Conservation (phyloP, 768 basidiomycete species). For the Wakefieldia striispora region DNA sequence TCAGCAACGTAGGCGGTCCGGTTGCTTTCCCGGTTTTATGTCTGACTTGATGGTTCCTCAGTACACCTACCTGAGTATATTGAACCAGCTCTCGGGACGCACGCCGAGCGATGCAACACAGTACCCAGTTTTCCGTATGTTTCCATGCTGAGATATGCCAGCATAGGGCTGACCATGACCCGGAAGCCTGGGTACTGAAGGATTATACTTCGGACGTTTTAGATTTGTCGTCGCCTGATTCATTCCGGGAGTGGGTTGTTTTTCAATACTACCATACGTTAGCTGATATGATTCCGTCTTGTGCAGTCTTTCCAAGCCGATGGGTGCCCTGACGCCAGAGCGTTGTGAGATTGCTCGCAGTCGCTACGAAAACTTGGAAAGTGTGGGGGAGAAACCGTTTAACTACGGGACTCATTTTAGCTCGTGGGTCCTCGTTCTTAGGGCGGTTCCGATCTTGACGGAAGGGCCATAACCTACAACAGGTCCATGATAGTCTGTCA, state of each 20-base stretch:
- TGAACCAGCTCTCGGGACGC: conserved; percentile 90
- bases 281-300: not conserved
- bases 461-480: conserved; percentile 1
- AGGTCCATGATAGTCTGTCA: conserved; percentile 94
- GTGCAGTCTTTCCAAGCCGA: conserved; percentile 75
- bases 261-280: not conserved
- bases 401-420: conserved; percentile 95
- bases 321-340: conserved; percentile 82
- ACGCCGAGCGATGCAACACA: conserved; percentile 95
- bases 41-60: conserved; percentile 26
- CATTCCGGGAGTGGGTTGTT: conserved; percentile 68
- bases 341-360: conserved; percentile 73
- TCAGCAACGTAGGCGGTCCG: conserved; percentile 71
- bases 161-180: not conserved
- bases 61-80: conserved; percentile 86
- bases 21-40: not conserved
- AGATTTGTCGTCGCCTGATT: conserved; percentile 58
- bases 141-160: not conserved
- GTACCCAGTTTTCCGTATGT: conserved; percentile 86
- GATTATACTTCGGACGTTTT: conserved; percentile 76
- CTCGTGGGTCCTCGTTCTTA: conserved; percentile 37
- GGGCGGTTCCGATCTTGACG: not conserved
- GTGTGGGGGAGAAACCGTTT: conserved; percentile 85
- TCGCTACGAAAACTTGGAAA: conserved; percentile 70
- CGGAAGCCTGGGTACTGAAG: conserved; percentile 79